Evolutionary conservation across 2,329 filamentous ascomycete genomes (phyloP).

Genomic region (Elsinoe arachidis): DNA sequence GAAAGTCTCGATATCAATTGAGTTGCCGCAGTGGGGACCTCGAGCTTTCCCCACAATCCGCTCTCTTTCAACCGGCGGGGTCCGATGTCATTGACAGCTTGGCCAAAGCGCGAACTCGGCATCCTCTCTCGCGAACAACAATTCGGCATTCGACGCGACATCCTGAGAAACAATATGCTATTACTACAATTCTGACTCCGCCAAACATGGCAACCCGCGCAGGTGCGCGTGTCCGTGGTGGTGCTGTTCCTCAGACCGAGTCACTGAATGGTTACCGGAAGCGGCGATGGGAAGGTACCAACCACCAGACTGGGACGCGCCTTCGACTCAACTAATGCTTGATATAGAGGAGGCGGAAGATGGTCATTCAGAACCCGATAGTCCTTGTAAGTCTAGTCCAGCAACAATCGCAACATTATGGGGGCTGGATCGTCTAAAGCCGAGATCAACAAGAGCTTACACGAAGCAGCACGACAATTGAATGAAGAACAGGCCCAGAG

Average conservation of each 20-base stretch:
- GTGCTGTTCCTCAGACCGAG: neutral
- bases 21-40: neutral
- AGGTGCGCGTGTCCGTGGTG: neutral
- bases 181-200: neutral
- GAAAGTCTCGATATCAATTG: neutral
- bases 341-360: neutral
- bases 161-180: neutral
- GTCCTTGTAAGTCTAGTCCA: neutral
- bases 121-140: neutral
- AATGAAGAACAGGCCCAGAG: neutral
- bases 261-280: neutral
- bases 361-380: neutral
- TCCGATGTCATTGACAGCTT: neutral
- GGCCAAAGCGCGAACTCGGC: neutral
- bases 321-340: neutral
- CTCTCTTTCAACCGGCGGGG: too few relatives aligned
- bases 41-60: constrained; percentile 3
- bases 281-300: neutral
- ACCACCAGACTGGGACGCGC: neutral
- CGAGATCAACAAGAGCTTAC: constrained; percentile 8
- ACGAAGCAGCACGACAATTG: constrained; percentile 7
- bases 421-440: neutral
- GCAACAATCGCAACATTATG: neutral
- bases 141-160: neutral
- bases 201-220: neutral